Base-by-base conservation (phyloP, 73 alveolate genomes). In the Paramecium caudatum region DNA sequence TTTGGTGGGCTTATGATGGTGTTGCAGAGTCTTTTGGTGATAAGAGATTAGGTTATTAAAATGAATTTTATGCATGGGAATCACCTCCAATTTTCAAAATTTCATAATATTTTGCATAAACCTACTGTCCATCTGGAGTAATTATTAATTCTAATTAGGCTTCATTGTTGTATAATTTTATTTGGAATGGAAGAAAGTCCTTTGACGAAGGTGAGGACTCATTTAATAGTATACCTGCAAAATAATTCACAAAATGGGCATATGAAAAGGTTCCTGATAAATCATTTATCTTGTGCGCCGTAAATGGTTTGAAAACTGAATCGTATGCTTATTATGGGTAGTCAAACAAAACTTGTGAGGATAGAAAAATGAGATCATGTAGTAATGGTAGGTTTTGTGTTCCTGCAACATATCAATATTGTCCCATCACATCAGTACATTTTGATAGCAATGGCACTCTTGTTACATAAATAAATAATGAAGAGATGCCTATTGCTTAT, bases 1-100 rank as follows among this genome's bases (percentile, higher is more conserved):
- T 55, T 55, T 55, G 80, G 80, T 55, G 80, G 80, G 80, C 80
- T 27, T 55, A 19, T 55, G 80, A 55, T 55, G 80, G 80, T 19
- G 80, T 55, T 55, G 80, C 23, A 55, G 41, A 55, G 12, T 37
- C 80, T 55, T 55, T 55, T 25, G n/a, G 80, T 17, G 80, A 55
- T 55, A 55, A 55, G 30, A 17, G 80, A 9, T 23, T 55, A 23
- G 80, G 80, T 13, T 55, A 55, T 10, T 23, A 55, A 55, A 55
- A 55, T 55, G 80, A 55, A 55, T 55, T 55, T 21, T 55, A 55
- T 55, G 80, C 80, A 2, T 55, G 80, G 80, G 23, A 55, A 55
- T 55, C 80, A 55, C 80, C 80, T 55, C 80, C 80, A 27, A 55
- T 55, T 55, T 55, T 55, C 30, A 55, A 55, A 55, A 55, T 55